Percentiles rank a stretch among this genome's conserved stretches.
Conservation (phyloP, 768 basidiomycete genomes). For the Collybiopsis luxurians region DNA sequence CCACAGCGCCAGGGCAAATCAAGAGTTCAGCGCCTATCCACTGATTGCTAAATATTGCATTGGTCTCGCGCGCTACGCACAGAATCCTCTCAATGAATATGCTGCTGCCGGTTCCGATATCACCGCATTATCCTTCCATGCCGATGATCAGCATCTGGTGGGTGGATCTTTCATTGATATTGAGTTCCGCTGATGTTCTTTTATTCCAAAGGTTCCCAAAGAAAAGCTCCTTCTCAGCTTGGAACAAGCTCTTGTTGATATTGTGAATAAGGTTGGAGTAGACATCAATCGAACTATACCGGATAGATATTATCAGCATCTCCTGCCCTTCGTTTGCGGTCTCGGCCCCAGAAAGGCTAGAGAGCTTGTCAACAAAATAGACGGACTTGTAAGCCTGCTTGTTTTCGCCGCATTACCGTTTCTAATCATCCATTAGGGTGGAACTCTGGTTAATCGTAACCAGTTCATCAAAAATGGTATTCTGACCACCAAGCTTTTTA, state of each 20-base stretch:
- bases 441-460: conserved; percentile 81
- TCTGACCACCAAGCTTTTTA: conserved; percentile 82
- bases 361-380: conserved; percentile 77
- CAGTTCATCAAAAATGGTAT: conserved; percentile 83
- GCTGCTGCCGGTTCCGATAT: conserved; percentile 87
- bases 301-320: conserved; percentile 83
- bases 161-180: not conserved
- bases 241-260: conserved; percentile 86
- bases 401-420: conserved; percentile 1
- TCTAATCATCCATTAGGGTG: conserved; percentile 57
- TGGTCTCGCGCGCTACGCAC: conserved; percentile 88
- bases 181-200: conserved; percentile 6
- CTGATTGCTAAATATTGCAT: conserved; percentile 88
- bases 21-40: conserved; percentile 80
- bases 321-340: conserved; percentile 89
- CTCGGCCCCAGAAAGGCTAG: conserved; percentile 94
- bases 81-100: conserved; percentile 94
- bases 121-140: conserved; percentile 76
- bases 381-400: conserved; percentile 54
- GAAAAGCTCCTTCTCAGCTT: conserved; percentile 82
- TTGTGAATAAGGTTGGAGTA: conserved; percentile 90
- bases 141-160: conserved; percentile 85
- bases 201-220: conserved; percentile 61
- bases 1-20: conserved; percentile 79
- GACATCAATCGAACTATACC: conserved; percentile 93